Percentiles rank a stretch among this genome's conserved stretches.
Conservation (phyloP, 257 asterid species). For the Oldenlandia corymbosa region DNA sequence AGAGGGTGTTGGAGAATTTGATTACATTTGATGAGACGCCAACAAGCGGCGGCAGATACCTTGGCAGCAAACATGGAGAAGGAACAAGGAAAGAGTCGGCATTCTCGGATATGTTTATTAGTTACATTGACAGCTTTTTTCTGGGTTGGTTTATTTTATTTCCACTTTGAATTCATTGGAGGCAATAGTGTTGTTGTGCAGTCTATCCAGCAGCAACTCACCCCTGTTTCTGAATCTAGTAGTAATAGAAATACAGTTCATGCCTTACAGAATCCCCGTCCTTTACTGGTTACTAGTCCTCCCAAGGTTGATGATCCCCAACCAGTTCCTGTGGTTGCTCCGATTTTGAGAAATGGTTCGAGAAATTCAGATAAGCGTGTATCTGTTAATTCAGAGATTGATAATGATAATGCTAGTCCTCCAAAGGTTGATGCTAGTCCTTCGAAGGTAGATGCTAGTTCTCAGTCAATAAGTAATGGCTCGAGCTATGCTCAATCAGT, state of each 20-base stretch:
- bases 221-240: slow-evolving; percentile 23
- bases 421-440: no score
- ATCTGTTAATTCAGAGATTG: not conserved
- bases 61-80: slow-evolving; percentile 51
- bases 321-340: slow-evolving; percentile 1
- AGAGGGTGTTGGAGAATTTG: slow-evolving; percentile 17
- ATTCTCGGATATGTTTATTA: slow-evolving; percentile 50
- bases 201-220: slow-evolving; percentile 22
- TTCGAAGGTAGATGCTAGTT: no score
- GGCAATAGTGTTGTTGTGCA: slow-evolving; percentile 23
- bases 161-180: slow-evolving; percentile 48
- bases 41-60: slow-evolving; percentile 28
- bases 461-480: no score
- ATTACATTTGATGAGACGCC: slow-evolving; percentile 53
- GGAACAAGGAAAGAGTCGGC: slow-evolving; percentile 45
- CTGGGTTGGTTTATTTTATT: slow-evolving; percentile 55
- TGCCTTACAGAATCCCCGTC: slow-evolving; percentile 21
- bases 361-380: not conserved
- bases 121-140: slow-evolving; percentile 48
- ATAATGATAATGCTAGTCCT: no score
- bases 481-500: no score
- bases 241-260: slow-evolving; percentile 7
- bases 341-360: not conserved
- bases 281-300: slow-evolving; percentile 3
- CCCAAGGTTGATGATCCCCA: slow-evolving; percentile 11